phyloP scores from a whole-genome alignment of 768 basidiomycete species.

The Sporobolomyces roseus region DNA sequence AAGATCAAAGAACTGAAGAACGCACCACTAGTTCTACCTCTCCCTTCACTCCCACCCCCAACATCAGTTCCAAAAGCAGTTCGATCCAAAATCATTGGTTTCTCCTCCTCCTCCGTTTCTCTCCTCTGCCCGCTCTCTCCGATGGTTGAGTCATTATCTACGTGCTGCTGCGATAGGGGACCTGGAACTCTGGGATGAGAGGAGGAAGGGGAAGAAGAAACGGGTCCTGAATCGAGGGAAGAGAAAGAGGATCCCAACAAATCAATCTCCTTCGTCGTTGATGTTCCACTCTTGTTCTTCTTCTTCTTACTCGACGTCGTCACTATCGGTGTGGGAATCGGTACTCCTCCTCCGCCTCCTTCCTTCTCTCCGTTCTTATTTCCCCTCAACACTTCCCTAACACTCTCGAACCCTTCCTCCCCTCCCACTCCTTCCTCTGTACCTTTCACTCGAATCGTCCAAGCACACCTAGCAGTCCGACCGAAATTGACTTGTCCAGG shows the following conservation, averaged over 20 bases:
- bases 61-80: constrained; percentile 11
- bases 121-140: background rate
- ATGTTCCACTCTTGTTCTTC: constrained; percentile 21
- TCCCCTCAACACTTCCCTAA: background rate
- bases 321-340: too few species aligned
- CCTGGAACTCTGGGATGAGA: background rate
- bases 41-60: background rate
- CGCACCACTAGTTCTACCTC: constrained; percentile 34
- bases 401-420: constrained; percentile 3
- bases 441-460: constrained; percentile 2
- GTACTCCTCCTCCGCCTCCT: too few species aligned
- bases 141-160: background rate
- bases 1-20: background rate
- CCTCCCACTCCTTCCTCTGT: background rate
- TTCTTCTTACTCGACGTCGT: background rate
- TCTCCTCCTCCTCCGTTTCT: background rate
- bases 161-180: background rate
- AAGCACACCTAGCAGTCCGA: constrained; percentile 19
- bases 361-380: background rate
- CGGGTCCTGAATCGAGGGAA: background rate
- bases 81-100: constrained; percentile 38
- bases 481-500: constrained; percentile 43
- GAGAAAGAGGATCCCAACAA: background rate
- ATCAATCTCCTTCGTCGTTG: too few species aligned
- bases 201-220: background rate